Percentiles rank a stretch among this genome's conserved stretches.
Evolutionary conservation across 2,329 filamentous ascomycete genomes (phyloP).

Genomic region (Trichothecium roseum): DNA sequence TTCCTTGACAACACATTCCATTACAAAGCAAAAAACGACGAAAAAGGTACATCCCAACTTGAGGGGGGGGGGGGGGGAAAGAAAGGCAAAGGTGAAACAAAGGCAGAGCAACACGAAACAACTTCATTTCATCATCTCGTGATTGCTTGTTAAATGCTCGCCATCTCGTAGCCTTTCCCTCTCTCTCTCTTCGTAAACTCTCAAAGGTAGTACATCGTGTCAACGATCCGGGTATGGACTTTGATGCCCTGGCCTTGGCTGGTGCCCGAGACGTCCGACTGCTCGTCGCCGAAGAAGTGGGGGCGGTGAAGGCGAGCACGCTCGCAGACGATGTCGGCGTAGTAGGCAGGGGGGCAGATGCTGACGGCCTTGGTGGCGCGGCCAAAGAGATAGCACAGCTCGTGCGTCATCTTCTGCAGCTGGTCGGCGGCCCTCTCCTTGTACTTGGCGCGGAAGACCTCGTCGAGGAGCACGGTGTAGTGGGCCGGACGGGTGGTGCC

Average conservation of each 20-base stretch:
- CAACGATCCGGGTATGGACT: conserved; percentile 30
- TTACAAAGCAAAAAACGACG: too few relatives aligned
- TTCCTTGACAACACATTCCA: too few relatives aligned
- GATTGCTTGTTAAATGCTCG: too few relatives aligned
- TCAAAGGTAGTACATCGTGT: conserved; percentile 50
- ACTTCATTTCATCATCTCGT: too few relatives aligned
- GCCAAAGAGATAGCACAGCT: conserved; percentile 74
- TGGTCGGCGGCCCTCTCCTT: conserved; percentile 46
- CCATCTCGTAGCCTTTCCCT: too few relatives aligned
- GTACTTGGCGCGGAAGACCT: conserved; percentile 46
- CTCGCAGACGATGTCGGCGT: conserved; percentile 77
- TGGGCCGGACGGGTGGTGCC: conserved; percentile 78
- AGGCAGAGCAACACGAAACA: too few relatives aligned
- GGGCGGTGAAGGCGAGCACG: conserved; percentile 64
- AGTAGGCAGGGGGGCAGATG: conserved; percentile 82
- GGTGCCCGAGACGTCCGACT: too few relatives aligned
- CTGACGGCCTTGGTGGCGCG: conserved; percentile 83
- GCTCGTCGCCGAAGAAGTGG: conserved; percentile 42
- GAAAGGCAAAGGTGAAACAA: too few relatives aligned
- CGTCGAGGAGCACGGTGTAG: conserved; percentile 66
- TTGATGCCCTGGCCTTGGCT: conserved; percentile 5
- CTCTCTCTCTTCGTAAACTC: too few relatives aligned
- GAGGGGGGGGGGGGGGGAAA: too few relatives aligned
- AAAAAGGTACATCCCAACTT: too few relatives aligned
- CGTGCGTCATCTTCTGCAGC: conserved; percentile 64